Evolutionary conservation across 1,284 basidiomycete species (phyloP), one percentile per base, ranked within the genome.

Genomic region (Amylostereum areolatum): DNA sequence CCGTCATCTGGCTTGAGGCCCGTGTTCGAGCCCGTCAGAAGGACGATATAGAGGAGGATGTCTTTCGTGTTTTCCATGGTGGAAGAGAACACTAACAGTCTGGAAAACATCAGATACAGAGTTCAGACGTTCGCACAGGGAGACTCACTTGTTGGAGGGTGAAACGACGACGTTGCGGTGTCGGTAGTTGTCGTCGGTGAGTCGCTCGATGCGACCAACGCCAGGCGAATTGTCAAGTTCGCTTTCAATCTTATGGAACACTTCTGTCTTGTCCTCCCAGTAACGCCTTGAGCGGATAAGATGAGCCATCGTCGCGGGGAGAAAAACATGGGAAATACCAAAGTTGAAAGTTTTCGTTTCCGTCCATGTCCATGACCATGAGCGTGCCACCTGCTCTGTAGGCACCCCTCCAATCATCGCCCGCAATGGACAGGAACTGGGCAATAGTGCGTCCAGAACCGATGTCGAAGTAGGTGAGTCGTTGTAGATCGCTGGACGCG

Each of bases 321-420:
- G 25, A 39, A 29, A 12, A 37, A 27, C 10, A 47, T 10, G n/a
- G n/a, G n/a, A 56, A 57, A 28, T 51, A 66, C 67, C 67, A 69
- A 28, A 69, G 59, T n/a, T 71, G 69, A 50, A 68, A 71, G 24
- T 64, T 60, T 33, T 69, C 67, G 39, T 69, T 70, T 32, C 69
- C 69, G 34, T 66, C 62, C 12, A 68, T 56, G 44, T 71, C 69
- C 67, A 71, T 71, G 3, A 55, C 50, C 58, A 71, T 62, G 37
- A 71, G 56, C 2, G 68, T 60, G 12, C 69, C 67, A n/a, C 67
- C 67, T 12, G 58, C 44, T 34, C 69, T 61, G 49, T 56, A 62
- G 25, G 57, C 50, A 2, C 68, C 66, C 36, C 65, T 58, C 68
- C 67, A 70, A 45, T 70, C 65, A n/a, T 69, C 69, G 12, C 63